Conservation (phyloP, 2,329 filamentous ascomycete genomes). For the Diaporthe citriasiana region DNA sequence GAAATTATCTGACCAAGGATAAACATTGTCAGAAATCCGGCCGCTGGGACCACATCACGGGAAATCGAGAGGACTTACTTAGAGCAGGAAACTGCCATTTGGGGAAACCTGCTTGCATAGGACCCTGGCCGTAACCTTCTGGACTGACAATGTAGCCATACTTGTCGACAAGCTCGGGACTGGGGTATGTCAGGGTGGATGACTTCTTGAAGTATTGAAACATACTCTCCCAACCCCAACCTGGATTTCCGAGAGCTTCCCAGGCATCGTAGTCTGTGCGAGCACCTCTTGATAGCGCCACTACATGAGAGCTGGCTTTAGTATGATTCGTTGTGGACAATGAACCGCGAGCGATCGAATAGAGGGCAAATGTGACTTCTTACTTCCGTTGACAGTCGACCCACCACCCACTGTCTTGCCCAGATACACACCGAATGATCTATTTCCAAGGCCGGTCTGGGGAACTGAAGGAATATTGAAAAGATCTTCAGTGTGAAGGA, state of each 20-base stretch:
- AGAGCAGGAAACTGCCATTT: slow-evolving; percentile 25
- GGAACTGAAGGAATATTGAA: slow-evolving; percentile 46
- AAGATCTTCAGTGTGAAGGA: slow-evolving; percentile 23
- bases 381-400: slow-evolving; percentile 55
- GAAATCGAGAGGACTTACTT: background rate
- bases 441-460: slow-evolving; percentile 46
- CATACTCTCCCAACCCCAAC: slow-evolving; percentile 51
- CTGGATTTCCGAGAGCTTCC: slow-evolving; percentile 49
- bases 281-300: slow-evolving; percentile 18
- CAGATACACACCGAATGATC: slow-evolving; percentile 45
- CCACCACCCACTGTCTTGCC: slow-evolving; percentile 53
- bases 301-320: background rate
- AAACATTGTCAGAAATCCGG: background rate
- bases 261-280: slow-evolving; percentile 51
- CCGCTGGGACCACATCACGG: background rate
- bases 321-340: background rate
- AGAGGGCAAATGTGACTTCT: slow-evolving; percentile 49
- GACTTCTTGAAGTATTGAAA: slow-evolving; percentile 52
- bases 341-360: no score
- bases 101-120: slow-evolving; percentile 23
- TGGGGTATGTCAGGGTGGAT: slow-evolving; percentile 21
- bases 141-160: slow-evolving; percentile 14
- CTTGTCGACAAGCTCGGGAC: slow-evolving; percentile 1
- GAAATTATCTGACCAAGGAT: background rate
- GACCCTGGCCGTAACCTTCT: slow-evolving; percentile 26